phyloP scores from a whole-genome alignment of 1,139 yeast species.

The Candida tropicalis region DNA sequence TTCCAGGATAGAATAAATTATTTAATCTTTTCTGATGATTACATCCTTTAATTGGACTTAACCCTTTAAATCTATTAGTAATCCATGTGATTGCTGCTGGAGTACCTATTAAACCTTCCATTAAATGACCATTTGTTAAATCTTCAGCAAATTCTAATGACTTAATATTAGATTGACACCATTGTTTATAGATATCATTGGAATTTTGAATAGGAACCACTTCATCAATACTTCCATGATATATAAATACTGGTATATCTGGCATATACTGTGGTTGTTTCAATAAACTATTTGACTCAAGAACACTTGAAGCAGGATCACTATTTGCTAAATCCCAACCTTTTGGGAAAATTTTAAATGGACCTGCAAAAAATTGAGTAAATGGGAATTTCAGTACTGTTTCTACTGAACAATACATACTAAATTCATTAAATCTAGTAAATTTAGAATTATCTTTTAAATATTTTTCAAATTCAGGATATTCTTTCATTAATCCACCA shows the following conservation, averaged over 20 bases:
- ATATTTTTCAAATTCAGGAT: constrained; percentile 22
- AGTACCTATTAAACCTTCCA: constrained; percentile 27
- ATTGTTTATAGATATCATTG: constrained; percentile 27
- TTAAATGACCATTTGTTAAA: constrained; percentile 28
- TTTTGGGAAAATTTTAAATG: constrained; percentile 18
- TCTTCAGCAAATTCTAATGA: constrained; percentile 34
- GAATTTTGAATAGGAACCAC: constrained; percentile 30
- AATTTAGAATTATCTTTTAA: not conserved
- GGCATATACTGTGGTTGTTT: constrained; percentile 28
- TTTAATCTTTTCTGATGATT: constrained; percentile 22
- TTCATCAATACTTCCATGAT: constrained; percentile 33
- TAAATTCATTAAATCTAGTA: not conserved
- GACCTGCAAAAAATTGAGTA: constrained; percentile 20
- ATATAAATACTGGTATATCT: constrained; percentile 35
- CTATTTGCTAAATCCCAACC: constrained; percentile 21
- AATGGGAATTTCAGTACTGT: not conserved
- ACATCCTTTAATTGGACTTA: constrained; percentile 30
- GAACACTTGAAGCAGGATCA: constrained; percentile 17
- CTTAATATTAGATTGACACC: constrained; percentile 33
- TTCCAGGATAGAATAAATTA: constrained; percentile 27
- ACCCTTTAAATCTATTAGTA: constrained; percentile 22
- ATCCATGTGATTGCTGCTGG: constrained; percentile 37
- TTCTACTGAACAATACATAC: not conserved
- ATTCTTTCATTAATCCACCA: constrained; percentile 30
- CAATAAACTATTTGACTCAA: constrained; percentile 27